Evolutionary conservation across 2,329 filamentous ascomycete genomes (phyloP), one percentile per base, ranked within the genome.

Genomic region (Cytospora schulzeri): DNA sequence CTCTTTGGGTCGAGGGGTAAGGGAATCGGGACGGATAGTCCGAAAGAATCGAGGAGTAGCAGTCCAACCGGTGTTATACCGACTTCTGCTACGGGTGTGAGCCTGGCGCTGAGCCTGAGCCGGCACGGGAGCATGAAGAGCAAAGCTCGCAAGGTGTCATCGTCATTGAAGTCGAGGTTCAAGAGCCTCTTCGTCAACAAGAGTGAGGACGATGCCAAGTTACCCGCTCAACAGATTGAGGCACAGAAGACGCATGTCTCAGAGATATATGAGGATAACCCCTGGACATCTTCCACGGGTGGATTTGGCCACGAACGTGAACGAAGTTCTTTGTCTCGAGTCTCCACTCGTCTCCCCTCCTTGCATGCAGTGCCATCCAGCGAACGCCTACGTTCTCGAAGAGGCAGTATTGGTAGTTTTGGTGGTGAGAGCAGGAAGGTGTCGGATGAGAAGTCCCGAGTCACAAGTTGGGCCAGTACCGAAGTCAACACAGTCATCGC

Each of bases 381-480:
- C 41, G 79, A 83, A 55, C 77, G 80, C 62, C 72, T 84, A 53
- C 78, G 76, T 58, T 87, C 85, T 9, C 80, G 81, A 41, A 78
- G 82, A 68, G 85, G 84, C 1, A 88, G 86, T 66, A 69, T 86
- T 6, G 83, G 83, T 65, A 87, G 81, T 65, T 68, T 83, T 2
- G 69, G 68, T 26, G 80, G 76, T 60, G 77, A 79, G 35, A 15
- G 9, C 7, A 74, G 73, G 50, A 75, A 75, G 58, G 71, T 70
- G 1, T 78, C 75, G 17, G 82, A 85, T 48, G 82, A 86, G 24
- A 84, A 79, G 68, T 90, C 87, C n/a, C 78, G 89, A 26, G 85
- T 91, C 58, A 91, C 89, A 2, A 92, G 89, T 73, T 92, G 90
- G 90, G 84, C 84, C 5, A 85, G 87, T 66, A 90, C 89, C 0